Evolutionary conservation across 208 protist species (phyloP), one percentile per base, ranked within the genome.

Genomic region (Trypanosoma boissoni): DNA sequence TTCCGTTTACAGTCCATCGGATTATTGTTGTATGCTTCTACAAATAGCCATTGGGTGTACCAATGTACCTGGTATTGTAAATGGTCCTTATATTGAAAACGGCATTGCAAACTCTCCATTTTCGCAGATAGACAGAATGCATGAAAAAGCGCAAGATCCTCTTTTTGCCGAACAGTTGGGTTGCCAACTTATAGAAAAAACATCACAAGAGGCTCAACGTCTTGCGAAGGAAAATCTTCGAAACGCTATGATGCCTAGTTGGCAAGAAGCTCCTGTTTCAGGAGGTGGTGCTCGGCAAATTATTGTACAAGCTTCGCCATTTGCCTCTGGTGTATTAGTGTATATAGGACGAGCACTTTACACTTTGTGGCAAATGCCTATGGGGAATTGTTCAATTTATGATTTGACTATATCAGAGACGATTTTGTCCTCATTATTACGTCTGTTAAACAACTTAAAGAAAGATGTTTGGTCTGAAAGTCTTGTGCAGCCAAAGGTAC

Each of bases 1-100:
- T n/a, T 68, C 74, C 23, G 62, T 78, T 39, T 86, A 85, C 69
- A 83, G 63, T 41, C 56, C 72, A 1, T 56, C 78, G 6, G 89
- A 96, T 64, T 92, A 93, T 58, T 80, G 71, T 24, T 74, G 80
- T 18, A 96, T 96, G 89, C 84, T 96, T 45, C 58, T 96, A n/a
- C 89, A 96, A 58, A 76, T 96, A 39, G 89, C 84, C 26, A 64
- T 72, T 23, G 84, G 80, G 12, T 64, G 57, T 34, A 74, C 58
- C 53, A 74, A 64, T 55, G 45, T 72, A 1, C 53, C 58, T 31
- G 42, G 31, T 54, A 51, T 64, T 41, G 34, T 70, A 45, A 41
- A 64, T 58, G 64, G 64, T 1, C 64, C 64, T 27, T 64, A 70
- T 39, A 64, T 70, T 45, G 56, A 70, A 32, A 52, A 61, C 23